phyloP scores from a whole-genome alignment of 2,329 filamentous ascomycete genomes.

The Diplodia corticola region DNA sequence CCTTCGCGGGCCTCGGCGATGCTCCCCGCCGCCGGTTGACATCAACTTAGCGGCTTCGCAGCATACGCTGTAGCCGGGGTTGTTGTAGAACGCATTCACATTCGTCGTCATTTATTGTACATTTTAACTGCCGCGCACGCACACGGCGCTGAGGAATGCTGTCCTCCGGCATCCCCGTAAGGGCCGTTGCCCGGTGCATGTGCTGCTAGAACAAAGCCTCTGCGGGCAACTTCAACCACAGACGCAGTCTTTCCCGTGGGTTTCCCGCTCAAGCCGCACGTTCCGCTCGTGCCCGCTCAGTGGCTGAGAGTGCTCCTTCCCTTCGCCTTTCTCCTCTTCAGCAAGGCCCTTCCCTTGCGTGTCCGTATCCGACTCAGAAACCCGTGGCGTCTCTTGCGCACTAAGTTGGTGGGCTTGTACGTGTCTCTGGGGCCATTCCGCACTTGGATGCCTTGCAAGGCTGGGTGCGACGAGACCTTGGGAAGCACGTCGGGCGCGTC shows the following conservation, averaged over 20 bases:
- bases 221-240: background rate
- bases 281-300: background rate
- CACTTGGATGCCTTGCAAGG: conserved; percentile 42
- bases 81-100: background rate
- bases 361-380: conserved; percentile 57
- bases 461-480: conserved; percentile 41
- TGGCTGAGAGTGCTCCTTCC: conserved; percentile 40
- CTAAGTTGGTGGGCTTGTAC: conserved; percentile 59
- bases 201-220: background rate
- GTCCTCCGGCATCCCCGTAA: background rate
- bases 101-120: background rate
- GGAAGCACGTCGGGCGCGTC: conserved; percentile 35
- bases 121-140: background rate
- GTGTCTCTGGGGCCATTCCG: conserved; percentile 55
- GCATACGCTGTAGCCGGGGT: background rate
- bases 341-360: conserved; percentile 54
- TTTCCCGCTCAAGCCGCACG: background rate
- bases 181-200: background rate
- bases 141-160: background rate
- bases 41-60: no score
- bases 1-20: background rate
- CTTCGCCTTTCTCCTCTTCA: conserved; percentile 57
- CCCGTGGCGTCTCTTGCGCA: conserved; percentile 63
- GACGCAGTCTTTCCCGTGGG: background rate
- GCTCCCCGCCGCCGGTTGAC: background rate